Evolutionary conservation across 2,329 filamentous ascomycete species (phyloP), one percentile per base, ranked within the genome.

Genomic region (Aspergillus felis): DNA sequence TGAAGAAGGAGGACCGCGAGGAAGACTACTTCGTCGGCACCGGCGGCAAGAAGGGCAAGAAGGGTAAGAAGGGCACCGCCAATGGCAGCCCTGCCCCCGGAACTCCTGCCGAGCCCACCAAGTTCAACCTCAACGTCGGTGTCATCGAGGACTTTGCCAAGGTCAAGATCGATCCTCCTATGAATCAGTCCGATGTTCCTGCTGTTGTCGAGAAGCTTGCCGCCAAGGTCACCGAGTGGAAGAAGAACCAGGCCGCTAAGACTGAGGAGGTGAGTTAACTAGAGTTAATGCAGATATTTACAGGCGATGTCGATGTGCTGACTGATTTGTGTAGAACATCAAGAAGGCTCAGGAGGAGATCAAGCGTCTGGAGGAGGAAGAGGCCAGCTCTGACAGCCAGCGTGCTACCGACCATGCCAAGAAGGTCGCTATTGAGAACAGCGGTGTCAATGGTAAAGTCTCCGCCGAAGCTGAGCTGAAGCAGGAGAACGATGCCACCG

Each of bases 331-430:
- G 28, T 69, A 97, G 94, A 99, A 99, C 82, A 88, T 97, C 60
- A 90, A 91, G 63, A 96, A 97, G 78, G 94, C 94, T 60, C 89
- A 96, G 82, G 93, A 93, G 77, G 92, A 97, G 76, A 95, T 99
- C 62, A 91, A 92, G 73, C 87, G 87, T 66, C 85, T 97, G 47
- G 85, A 87, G 66, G 79, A 82, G 56, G 93, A 97, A 73, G 86
- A 87, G 56, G 81, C 84, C 63, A 60, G 81, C 81, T 62, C 76
- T 77, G 48, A 77, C 75, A 61, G 77, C 74, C 64, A 58, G 50
- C 57, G 77, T 71, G 41, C 71, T 74, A 64, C 81, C 78, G 81
- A 82, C 50, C 74, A 73, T n/a, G 77, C 76, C 28, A 82, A 82
- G 74, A 84, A 85, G 72, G 78, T 78, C 22, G 77, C 81, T 1